Evolutionary conservation across 2,329 filamentous ascomycete genomes (phyloP), one percentile per base, ranked within the genome.

Genomic region (Aspergillus persii): DNA sequence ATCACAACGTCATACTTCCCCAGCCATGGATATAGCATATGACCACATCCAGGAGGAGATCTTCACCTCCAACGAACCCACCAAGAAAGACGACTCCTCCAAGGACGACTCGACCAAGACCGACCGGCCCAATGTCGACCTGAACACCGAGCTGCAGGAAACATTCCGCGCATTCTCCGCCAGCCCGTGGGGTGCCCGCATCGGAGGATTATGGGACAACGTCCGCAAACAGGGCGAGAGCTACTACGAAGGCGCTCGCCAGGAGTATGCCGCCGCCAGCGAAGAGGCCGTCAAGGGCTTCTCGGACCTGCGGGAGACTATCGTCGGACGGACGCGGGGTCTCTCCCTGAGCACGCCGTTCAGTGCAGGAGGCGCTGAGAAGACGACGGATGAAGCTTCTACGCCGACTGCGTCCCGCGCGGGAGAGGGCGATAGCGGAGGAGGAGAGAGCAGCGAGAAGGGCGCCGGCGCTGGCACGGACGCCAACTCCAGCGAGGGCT

Each of bases 141-240:
- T 99, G 66, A 96, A 96, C 72, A 84, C 86, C 66, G 95, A 99
- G 71, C 84, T 99, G 63, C 92, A 96, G 77, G 92, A 97, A 77
- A 95, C 94, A 6, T 97, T 98, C 82, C 92, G 92, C 71, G 93
- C 93, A 27, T 91, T 99, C 71, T 94, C 92, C 3, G 86, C 87
- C 65, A 96, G 92, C 69, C 90, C 92, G 9, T 99, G 95, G 95
- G 95, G 94, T 49, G 87, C 89, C 26, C 87, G 85, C 67, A 86
- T 99, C 33, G 94, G 95, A 39, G 94, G 92, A 6, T 90, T 96
- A 74, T 88, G 96, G 71, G 90, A 91, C 50, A 94, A 84, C 69
- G 93, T 96, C n/a, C 90, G 92, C 72, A 96, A 96, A 78, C 93
- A 96, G 86, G 89, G 93, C 70, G 92, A 93, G 76, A 91, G 89